Conservation (phyloP, 345 rosid genomes). For the Odontarrhena argentea region DNA sequence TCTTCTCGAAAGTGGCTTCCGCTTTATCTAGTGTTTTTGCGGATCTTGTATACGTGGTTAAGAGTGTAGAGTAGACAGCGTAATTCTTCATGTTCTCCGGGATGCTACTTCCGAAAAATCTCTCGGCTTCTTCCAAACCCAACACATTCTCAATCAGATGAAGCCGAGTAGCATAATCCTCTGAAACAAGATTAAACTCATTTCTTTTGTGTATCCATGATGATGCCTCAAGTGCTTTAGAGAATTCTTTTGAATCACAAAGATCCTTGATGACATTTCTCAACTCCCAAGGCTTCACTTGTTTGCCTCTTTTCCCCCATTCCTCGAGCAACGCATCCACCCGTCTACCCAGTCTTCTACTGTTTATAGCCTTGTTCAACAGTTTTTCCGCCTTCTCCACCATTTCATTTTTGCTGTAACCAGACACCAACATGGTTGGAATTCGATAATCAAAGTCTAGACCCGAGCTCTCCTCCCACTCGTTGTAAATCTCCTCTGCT, state of each 20-base stretch:
- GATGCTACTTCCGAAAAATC: neutral
- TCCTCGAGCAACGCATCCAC: neutral
- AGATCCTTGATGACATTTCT: constrained; percentile 21
- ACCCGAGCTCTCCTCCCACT: constrained; percentile 24
- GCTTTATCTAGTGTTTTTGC: neutral
- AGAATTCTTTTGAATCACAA: neutral
- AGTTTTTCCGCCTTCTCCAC: neutral
- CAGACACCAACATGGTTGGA: constrained; percentile 2
- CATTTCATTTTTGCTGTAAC: constrained; percentile 11
- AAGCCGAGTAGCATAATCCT: constrained; percentile 18
- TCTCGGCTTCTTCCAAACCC: constrained; percentile 18
- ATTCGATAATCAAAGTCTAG: constrained; percentile 13
- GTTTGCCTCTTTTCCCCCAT: neutral
- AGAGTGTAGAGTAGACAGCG: neutral
- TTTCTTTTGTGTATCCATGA: neutral
- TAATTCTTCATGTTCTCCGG: constrained; percentile 13
- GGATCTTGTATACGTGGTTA: neutral
- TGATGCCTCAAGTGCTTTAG: constrained; percentile 11
- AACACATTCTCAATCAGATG: neutral
- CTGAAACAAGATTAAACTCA: neutral
- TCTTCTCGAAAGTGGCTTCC: neutral
- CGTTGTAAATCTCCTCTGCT: constrained; percentile 19
- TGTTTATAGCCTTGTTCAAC: neutral
- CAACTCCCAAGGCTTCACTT: neutral
- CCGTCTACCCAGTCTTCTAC: neutral